Base-by-base conservation (phyloP, 768 basidiomycete species). In the Daedaleopsis sinensis region DNA sequence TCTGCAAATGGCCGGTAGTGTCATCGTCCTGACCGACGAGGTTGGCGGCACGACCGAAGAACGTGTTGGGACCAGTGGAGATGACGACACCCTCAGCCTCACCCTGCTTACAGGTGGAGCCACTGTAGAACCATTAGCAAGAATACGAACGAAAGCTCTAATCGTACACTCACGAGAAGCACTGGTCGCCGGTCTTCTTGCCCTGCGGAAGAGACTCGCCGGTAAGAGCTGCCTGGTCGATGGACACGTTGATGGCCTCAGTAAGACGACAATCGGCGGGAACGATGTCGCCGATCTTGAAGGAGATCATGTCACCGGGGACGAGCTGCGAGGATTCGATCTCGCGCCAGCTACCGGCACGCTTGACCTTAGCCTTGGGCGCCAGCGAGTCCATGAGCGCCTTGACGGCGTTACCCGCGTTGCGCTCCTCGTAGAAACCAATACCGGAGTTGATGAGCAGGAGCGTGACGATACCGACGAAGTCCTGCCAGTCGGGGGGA, bases 211-310 rank as follows among this genome's bases (percentile, higher is more conserved):
- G 87, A 12, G 94, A 97, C 83, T 98, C 96, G 72, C 96, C 96
- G 15, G 96, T 98, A 47, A 98, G 86, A 58, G 96, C 96, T 64
- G 96, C 96, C 81, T 98, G 96, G 75, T 98, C 96, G 72, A 98
- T 98, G 39, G 94, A 96, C 42, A 98, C 92, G 78, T 98, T 97
- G 85, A 98, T 87, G 56, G 96, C 88, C 74, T 98, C 96, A 8
- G 89, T 91, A 61, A 98, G 89, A 84, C 96, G 94, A 78, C 96
- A 97, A 73, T 98, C 96, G 63, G 95, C 96, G 55, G 96, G 94
- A 61, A 98, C 96, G 65, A 98, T 92, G 71, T 98, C 96, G 80
- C 96, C 96, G 76, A 98, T 98, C 80, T 98, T 98, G 93, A 98
- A 98, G 4, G 94, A 82, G 61, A 98, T 79, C 84, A 97, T 91